phyloP scores from a whole-genome alignment of 768 basidiomycete species.

The Pilatotrama ljubarskyi region DNA sequence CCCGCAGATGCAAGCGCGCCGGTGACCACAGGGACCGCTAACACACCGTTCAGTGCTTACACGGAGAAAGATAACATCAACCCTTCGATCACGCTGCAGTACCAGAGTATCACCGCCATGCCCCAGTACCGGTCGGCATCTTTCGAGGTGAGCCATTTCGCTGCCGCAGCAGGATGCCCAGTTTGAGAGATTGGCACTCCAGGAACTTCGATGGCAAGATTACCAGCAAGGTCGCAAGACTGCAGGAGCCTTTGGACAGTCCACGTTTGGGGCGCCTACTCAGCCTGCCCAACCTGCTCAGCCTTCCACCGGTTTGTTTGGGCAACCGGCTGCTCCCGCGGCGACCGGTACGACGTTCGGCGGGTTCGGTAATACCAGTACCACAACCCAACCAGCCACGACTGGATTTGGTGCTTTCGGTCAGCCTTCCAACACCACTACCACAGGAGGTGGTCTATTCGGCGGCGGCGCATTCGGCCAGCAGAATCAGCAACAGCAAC shows the following conservation, averaged over 20 bases:
- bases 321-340: slow-evolving; percentile 33
- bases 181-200: neutral
- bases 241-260: slow-evolving; percentile 36
- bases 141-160: slow-evolving; percentile 42
- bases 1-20: slow-evolving; percentile 40
- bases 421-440: slow-evolving; percentile 26
- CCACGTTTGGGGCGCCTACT: slow-evolving; percentile 34
- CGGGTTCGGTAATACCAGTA: slow-evolving; percentile 28
- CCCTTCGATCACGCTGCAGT: slow-evolving; percentile 54
- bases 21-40: slow-evolving; percentile 68
- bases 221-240: slow-evolving; percentile 49
- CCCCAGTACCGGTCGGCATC: slow-evolving; percentile 77
- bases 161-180: slow-evolving; percentile 8
- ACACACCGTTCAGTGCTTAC: slow-evolving; percentile 59
- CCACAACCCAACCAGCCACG: slow-evolving; percentile 25
- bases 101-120: slow-evolving; percentile 81
- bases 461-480: slow-evolving; percentile 34
- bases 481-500: slow-evolving; percentile 35
- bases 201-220: slow-evolving; percentile 52
- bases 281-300: slow-evolving; percentile 28
- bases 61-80: slow-evolving; percentile 65
- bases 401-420: slow-evolving; percentile 34
- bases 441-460: slow-evolving; percentile 19
- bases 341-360: slow-evolving; percentile 32
- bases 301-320: slow-evolving; percentile 29